These are phyloP conservation scores for Eremochloa ophiuroides DNA, from an alignment of 176 grass and related monocot genomes.

Conservation along the genomic window DNA sequence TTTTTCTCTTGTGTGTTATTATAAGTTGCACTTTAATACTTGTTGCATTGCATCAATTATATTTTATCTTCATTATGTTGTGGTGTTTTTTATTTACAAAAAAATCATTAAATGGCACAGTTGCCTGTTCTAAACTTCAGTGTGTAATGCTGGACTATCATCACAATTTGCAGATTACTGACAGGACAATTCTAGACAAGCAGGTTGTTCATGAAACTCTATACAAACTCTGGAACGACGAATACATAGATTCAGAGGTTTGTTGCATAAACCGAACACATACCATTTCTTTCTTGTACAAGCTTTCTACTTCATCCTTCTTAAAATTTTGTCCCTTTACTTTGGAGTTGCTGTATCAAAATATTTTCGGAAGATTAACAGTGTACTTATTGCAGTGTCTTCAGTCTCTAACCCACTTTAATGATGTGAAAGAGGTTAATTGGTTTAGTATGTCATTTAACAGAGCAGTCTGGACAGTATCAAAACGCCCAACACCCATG, in stretches of 20 bases:
- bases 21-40: background rate
- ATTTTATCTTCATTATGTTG: slow-evolving; percentile 20
- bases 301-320: background rate
- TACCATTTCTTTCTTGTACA: background rate
- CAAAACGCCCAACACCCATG: no score
- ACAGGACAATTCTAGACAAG: slow-evolving; percentile 71
- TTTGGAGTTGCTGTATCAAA: background rate
- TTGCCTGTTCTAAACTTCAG: slow-evolving; percentile 14
- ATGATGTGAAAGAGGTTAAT: background rate
- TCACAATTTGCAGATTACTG: slow-evolving; percentile 69
- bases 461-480: background rate
- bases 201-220: slow-evolving; percentile 62
- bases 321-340: background rate
- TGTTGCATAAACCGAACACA: slow-evolving; percentile 1
- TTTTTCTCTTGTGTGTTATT: background rate
- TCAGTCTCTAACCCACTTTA: background rate
- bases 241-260: slow-evolving; percentile 64
- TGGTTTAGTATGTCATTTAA: background rate
- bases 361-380: background rate
- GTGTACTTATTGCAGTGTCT: background rate
- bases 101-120: background rate
- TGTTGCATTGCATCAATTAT: slow-evolving; percentile 9
- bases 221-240: slow-evolving; percentile 81
- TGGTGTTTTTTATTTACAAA: slow-evolving; percentile 16
- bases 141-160: slow-evolving; percentile 6